Evolutionary conservation across 2,329 filamentous ascomycete genomes (phyloP), one percentile per base, ranked within the genome.

Genomic region (Pezicula carpinea): DNA sequence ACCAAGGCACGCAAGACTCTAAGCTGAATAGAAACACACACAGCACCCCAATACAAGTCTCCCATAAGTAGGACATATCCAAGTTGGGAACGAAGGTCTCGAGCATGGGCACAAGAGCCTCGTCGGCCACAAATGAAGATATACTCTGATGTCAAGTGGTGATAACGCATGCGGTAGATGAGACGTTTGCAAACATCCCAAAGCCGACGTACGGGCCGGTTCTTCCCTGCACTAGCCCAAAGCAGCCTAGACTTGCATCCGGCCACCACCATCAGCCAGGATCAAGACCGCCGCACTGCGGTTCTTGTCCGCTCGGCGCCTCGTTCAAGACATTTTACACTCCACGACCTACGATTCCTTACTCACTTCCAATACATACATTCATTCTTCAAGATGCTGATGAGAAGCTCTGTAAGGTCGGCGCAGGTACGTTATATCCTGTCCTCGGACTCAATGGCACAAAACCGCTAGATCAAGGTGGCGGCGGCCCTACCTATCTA

Each of bases 401-500:
- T 54, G 52, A 59, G 60, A 49, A 64, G 59, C 58, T 64, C 61
- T 43, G 54, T 54, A 33, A 52, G 58, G 50, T 71, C 72, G 61
- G 71, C 71, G 61, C 70, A 73, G 69, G 73, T 74, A 69, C 52
- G 66, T 58, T 47, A 21, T 46, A 32, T 43, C 26, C n/a, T 21
- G 31, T 35, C 17, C 43, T 19, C 39, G 21, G 13, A 33, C 22
- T 40, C 57, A 63, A 63, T 59, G 52, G 59, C 55, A 47, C 11
- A 23, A 14, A 15, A 15, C 15, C 23, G 8, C 14, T 32, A 43
- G 23, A 36, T 40, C 1, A 15, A 6, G 19, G 19, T 10, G 19
- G 38, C 19, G 38, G 18, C n/a, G n/a, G n/a, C 15, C 10, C 22
- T 40, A n/a, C 15, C 38, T 42, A n/a, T n/a, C n/a, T n/a, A n/a